Conservation (phyloP, 139 green algal genomes). For the Nannochloris sp. region DNA sequence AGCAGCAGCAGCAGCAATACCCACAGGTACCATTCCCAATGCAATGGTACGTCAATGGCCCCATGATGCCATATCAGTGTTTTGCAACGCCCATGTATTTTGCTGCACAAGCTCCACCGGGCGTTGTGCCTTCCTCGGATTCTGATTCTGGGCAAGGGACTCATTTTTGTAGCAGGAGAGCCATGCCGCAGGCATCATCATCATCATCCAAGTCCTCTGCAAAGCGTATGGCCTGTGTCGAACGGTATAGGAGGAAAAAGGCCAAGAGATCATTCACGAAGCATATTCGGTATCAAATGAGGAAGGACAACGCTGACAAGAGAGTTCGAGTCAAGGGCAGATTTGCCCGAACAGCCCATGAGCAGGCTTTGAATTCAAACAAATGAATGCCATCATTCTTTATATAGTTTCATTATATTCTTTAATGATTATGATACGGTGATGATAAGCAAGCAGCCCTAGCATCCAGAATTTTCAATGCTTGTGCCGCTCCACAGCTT, state of each 20-base stretch:
- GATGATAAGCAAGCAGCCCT: conserved; percentile 15
- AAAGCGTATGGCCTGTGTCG: conserved; percentile 19
- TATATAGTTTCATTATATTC: background rate
- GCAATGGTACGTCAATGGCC: no score
- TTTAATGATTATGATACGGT: background rate
- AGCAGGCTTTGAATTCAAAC: background rate
- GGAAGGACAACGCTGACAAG: conserved; percentile 43
- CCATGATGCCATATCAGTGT: no score
- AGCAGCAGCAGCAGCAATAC: no score
- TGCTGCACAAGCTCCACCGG: no score
- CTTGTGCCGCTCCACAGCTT: conserved; percentile 21
- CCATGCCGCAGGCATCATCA: background rate
- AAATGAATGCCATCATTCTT: no score
- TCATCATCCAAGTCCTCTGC: conserved; percentile 1
- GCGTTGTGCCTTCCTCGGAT: background rate
- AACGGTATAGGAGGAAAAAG: conserved; percentile 39
- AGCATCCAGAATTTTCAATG: conserved; percentile 23
- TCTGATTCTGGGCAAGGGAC: background rate
- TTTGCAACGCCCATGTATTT: no score
- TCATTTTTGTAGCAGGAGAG: background rate
- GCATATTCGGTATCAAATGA: conserved; percentile 35
- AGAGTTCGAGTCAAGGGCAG: conserved; percentile 38
- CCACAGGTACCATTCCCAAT: no score
- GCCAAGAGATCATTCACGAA: conserved; percentile 15
- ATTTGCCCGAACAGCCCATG: conserved; percentile 34